Percentiles rank a stretch among this genome's conserved stretches.
phyloP scores from a whole-genome alignment of 179 eudicot species.

The Spinacia oleracea region DNA sequence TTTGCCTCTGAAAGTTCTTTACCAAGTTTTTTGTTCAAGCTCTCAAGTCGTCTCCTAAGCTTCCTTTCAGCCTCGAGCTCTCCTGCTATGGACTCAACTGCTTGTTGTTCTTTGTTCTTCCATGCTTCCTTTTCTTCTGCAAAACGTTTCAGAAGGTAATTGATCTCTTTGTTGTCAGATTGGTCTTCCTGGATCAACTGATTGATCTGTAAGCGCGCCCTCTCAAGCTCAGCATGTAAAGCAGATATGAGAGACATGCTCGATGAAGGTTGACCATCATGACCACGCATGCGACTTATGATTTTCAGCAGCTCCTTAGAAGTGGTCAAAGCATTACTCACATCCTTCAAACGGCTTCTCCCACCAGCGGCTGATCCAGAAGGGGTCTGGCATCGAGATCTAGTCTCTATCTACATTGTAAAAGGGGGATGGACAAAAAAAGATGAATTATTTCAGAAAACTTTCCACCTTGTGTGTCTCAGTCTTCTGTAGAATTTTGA shows the following conservation, averaged over 20 bases:
- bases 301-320: conserved; percentile 92
- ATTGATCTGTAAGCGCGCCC: conserved; percentile 82
- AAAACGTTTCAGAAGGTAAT: conserved; percentile 38
- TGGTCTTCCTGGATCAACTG: conserved; percentile 65
- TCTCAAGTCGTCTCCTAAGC: conserved; percentile 68
- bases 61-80: conserved; percentile 88
- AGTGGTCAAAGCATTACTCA: conserved; percentile 77
- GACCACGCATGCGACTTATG: conserved; percentile 71
- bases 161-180: conserved; percentile 60
- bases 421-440: neutral
- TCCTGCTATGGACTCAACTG: conserved; percentile 63
- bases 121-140: conserved; percentile 77
- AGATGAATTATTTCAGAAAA: conserved; percentile 8
- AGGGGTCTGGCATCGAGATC: conserved; percentile 40
- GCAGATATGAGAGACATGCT: conserved; percentile 87
- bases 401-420: conserved; percentile 32
- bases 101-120: conserved; percentile 64
- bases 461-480: neutral
- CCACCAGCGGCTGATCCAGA: conserved; percentile 36
- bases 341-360: conserved; percentile 70
- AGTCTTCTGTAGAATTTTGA: neutral
- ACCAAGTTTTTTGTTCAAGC: conserved; percentile 87
- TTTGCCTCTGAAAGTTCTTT: conserved; percentile 71
- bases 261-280: conserved; percentile 69
- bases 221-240: conserved; percentile 84